phyloP scores from a whole-genome alignment of 2,329 filamentous ascomycete species.

The Aureobasidium melanogenum region DNA sequence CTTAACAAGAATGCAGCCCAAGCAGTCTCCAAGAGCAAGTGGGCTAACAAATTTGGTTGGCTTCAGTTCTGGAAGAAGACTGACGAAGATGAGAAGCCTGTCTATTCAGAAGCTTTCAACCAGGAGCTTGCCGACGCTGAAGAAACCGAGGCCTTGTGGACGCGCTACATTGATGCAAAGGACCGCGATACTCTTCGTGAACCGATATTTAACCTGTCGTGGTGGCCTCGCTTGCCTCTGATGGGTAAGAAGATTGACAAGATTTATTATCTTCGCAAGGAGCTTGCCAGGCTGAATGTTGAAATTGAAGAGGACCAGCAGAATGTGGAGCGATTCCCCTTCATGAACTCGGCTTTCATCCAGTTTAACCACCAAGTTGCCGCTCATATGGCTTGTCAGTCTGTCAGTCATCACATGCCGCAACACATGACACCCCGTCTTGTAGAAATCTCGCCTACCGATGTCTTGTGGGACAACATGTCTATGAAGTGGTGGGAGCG shows the following conservation, averaged over 20 bases:
- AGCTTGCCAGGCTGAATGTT: constrained; percentile 77
- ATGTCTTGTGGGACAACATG: constrained; percentile 97
- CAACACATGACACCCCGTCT: constrained; percentile 87
- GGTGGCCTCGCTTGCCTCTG: constrained; percentile 53
- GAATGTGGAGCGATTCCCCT: constrained; percentile 72
- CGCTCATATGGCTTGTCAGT: constrained; percentile 95
- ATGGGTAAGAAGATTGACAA: constrained; percentile 82
- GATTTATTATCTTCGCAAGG: constrained; percentile 81
- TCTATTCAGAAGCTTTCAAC: constrained; percentile 58
- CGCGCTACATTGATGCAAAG: constrained; percentile 69
- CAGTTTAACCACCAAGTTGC: constrained; percentile 98
- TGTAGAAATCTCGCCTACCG: constrained; percentile 87
- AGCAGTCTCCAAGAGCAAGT: constrained; percentile 20
- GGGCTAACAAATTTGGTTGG: constrained; percentile 19
- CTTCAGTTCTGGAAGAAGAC: constrained; percentile 24
- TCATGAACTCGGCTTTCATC: constrained; percentile 95
- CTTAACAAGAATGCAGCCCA: constrained; percentile 13
- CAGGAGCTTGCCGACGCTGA: constrained; percentile 53
- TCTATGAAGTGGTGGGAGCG: constrained; percentile 89
- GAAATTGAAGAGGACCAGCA: constrained; percentile 89
- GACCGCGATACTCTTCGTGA: constrained; percentile 80
- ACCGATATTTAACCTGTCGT: constrained; percentile 51
- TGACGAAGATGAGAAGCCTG: constrained; percentile 20
- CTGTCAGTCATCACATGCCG: constrained; percentile 80
- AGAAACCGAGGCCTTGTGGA: constrained; percentile 64